Base-by-base conservation (phyloP, 768 basidiomycete genomes). In the Kwoniella sp. region DNA sequence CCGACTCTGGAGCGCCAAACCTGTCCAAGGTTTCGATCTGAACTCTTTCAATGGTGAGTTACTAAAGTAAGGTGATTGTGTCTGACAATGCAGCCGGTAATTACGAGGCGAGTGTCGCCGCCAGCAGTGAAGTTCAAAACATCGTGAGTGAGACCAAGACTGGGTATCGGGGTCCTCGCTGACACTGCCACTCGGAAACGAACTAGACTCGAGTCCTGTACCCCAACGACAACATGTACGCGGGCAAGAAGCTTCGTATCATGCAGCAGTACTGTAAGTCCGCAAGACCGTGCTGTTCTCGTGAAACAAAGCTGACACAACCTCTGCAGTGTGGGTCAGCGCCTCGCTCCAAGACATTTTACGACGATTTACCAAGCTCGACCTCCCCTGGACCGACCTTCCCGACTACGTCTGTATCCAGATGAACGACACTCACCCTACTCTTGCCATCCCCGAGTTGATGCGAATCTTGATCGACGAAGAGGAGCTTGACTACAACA, bases 231-330 rank as follows among this genome's bases (percentile, higher is more conserved):
- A 90, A 93, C 88, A 81, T 76, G 79, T 83, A 70, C 45, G 63
- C 67, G 23, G 83, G 83, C 61, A 84, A 83, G 71, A 77, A 79
- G 51, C 74, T 84, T 25, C 88, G 95, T 61, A 85, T 98, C 70
- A 94, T 95, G 83, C 95, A 97, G 73, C 95, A 99, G 83, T 94
- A 94, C 82, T 91, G 96, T 83, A 77, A 78, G 77, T 68, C n/a
- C 38, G 12, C 17, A 25, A 29, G 26, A 13, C 41, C 9, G 41
- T 45, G 20, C 20, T 17, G 9, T 9, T 17, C 22, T 50, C 5
- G 28, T 23, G 7, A 31, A 12, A 22, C 22, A 4, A 30, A 15
- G 45, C 56, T 64, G 22, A 55, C 28, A 5, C 45, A n/a, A 4
- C 7, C 25, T 20, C n/a, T 22, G 9, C 57, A 69, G 67, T 73